Conservation (phyloP, 352 stramenopile species). For the Phytophthora citricola region DNA sequence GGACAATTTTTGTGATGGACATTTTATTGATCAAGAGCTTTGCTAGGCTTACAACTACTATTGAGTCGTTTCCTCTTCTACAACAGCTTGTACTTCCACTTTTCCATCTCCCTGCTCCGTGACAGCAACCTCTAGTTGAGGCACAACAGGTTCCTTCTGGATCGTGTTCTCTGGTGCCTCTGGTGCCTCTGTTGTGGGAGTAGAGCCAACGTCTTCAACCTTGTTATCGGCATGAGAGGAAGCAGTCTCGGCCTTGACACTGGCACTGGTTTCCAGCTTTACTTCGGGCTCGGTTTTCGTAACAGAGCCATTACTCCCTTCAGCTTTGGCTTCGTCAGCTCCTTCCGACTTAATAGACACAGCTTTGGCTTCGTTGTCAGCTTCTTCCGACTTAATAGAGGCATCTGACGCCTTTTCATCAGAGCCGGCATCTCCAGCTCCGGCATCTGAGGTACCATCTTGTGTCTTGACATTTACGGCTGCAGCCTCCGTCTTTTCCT, state of each 20-base stretch:
- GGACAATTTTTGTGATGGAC: no score
- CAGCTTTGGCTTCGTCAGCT: not conserved
- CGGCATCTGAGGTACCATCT: not conserved
- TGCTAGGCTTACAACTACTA: not conserved
- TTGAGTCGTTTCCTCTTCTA: constrained; percentile 26
- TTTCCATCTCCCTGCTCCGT: constrained; percentile 3
- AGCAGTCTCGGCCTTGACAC: constrained; percentile 2
- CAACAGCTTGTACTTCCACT: constrained; percentile 11
- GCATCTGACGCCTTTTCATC: not conserved
- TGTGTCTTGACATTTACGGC: constrained; percentile 8
- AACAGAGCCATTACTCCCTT: constrained; percentile 5
- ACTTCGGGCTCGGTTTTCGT: constrained; percentile 3
- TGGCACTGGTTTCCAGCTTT: constrained; percentile 1
- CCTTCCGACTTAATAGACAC: not conserved
- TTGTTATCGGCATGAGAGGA: not conserved
- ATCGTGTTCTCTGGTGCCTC: no score
- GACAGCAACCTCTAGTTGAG: constrained; percentile 1
- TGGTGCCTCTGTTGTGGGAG: not conserved
- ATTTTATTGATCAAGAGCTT: no score
- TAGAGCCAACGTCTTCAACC: not conserved
- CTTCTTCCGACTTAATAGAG: not conserved
- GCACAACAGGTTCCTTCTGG: no score
- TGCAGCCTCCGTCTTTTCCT: constrained; percentile 7
- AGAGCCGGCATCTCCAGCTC: constrained; percentile 2
- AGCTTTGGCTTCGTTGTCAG: constrained; percentile 1